Base-by-base conservation (phyloP, 2,329 filamentous ascomycete species). In the Colletotrichum tabaci region DNA sequence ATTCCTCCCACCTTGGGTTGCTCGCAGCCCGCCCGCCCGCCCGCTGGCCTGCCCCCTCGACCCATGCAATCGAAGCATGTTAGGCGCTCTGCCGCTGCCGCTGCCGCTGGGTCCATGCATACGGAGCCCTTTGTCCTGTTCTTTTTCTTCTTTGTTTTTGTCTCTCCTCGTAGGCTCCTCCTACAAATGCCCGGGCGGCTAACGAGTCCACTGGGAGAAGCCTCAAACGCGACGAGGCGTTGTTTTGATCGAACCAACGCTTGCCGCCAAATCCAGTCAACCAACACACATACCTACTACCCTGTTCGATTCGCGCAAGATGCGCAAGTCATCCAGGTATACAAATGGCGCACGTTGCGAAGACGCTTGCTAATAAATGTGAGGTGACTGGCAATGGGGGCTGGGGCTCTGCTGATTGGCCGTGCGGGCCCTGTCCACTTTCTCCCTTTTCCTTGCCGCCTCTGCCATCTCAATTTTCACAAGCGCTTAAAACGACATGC, bases 391-490 rank as follows among this genome's bases (percentile, higher is more conserved):
- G 35, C n/a, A 40, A 21, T 13, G 46, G 53, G 40, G 47, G 47
- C 26, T 60, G 38, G 67, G 26, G 18, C 55, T 21, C 47, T 66
- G 26, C 53, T 69, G 53, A 69, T 69, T 69, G 67, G 67, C 46
- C 53, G 47, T 60, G 62, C 55, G 53, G 18, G 60, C 50, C 46
- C 55, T 38, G 61, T 38, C 53, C 26, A 16, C 62, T 56, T 47
- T 15, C 40, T 55, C 40, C 26, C 62, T 61, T 66, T 60, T 58
- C 13, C 46, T 69, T 69, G 61, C 66, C 53, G 61, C 67, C 61
- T 69, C 61, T 69, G 62, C 67, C 61, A 69, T 69, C 67, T 69
- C 53, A 69, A 66, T 60, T 53, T 18, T 26, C 23, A 66, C 40
- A 26, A 66, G 67, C 67, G 67, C 67, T 69, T 66, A 66, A 46